Conservation (phyloP, 345 rosid species). For the Leavenworthia alabamica region DNA sequence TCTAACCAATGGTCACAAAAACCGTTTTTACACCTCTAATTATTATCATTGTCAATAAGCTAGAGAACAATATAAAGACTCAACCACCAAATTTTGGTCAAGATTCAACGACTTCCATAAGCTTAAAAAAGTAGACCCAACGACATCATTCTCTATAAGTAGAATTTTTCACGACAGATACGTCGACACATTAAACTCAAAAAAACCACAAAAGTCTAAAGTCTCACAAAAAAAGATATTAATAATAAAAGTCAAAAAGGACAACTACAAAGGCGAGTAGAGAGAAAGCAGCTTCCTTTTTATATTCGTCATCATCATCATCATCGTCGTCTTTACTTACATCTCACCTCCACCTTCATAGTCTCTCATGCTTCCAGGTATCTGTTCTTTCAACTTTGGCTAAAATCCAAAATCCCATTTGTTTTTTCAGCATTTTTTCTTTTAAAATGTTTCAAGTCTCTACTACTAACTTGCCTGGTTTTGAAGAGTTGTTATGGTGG, state of each 20-base stretch:
- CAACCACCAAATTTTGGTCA: no score
- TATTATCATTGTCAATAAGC: no score
- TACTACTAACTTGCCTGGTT: slow-evolving; percentile 26
- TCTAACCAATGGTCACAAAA: no score
- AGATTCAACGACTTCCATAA: slow-evolving; percentile 15
- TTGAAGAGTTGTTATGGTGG: slow-evolving; percentile 68
- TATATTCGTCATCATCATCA: slow-evolving; percentile 30
- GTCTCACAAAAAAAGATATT: not conserved
- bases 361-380: slow-evolving; percentile 23
- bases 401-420: not conserved
- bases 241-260: slow-evolving; percentile 12
- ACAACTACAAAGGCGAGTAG: no score
- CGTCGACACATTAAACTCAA: slow-evolving; percentile 32
- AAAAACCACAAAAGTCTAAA: slow-evolving; percentile 12
- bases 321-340: slow-evolving; percentile 26
- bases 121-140: slow-evolving; percentile 18
- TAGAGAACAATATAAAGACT: no score
- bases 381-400: slow-evolving; percentile 20
- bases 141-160: not conserved
- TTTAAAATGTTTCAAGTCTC: not conserved
- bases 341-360: slow-evolving; percentile 21
- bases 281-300: slow-evolving; percentile 27
- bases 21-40: no score
- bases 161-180: slow-evolving; percentile 22
- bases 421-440: not conserved